phyloP scores from a whole-genome alignment of 331 rosid genomes.

The Malus hybrid region DNA sequence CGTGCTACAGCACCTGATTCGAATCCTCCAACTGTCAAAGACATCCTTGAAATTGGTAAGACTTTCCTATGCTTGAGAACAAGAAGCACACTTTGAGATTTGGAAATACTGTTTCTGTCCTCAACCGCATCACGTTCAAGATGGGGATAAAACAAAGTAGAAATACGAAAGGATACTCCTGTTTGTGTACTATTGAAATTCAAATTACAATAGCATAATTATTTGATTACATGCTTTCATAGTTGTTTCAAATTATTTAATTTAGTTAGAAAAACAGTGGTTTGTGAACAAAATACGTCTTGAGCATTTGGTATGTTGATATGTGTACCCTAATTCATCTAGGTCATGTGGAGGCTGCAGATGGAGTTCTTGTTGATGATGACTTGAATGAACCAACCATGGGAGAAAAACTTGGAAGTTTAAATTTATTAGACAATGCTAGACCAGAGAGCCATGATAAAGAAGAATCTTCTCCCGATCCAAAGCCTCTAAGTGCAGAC shows the following conservation, averaged over 20 bases:
- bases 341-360: slow-evolving; percentile 42
- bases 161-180: neutral
- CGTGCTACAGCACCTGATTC: slow-evolving; percentile 35
- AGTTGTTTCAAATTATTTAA: neutral
- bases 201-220: neutral
- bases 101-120: neutral
- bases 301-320: neutral
- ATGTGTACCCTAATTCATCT: slow-evolving; percentile 11
- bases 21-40: slow-evolving; percentile 26
- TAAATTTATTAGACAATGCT: slow-evolving; percentile 36
- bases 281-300: neutral
- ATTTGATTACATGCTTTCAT: neutral
- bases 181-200: neutral
- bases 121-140: neutral
- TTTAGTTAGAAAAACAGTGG: neutral
- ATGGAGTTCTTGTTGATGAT: slow-evolving; percentile 37
- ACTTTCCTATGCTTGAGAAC: slow-evolving; percentile 1
- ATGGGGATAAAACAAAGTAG: neutral
- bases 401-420: slow-evolving; percentile 68
- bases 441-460: slow-evolving; percentile 19
- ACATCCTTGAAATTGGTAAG: slow-evolving; percentile 38
- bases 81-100: neutral
- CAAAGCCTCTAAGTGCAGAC: slow-evolving; percentile 71
- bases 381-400: slow-evolving; percentile 62
- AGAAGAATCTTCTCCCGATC: slow-evolving; percentile 29